These are phyloP conservation scores for Fonsecaea monophora DNA, from an alignment of 2,329 filamentous ascomycete genomes.

Conservation along the genomic window DNA sequence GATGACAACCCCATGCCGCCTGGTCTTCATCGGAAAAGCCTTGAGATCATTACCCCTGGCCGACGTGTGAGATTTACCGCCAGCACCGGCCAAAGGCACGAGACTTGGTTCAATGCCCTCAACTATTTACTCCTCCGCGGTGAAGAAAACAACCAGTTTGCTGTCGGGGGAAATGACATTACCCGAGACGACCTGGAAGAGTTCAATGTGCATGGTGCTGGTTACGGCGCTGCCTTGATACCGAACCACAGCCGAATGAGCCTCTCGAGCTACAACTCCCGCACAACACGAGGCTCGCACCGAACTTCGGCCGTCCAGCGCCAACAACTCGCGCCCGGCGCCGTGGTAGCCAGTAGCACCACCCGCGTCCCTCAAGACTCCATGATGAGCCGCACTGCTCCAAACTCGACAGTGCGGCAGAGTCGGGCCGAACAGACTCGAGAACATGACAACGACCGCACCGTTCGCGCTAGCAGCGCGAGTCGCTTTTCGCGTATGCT, in stretches of 20 bases:
- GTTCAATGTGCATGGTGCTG: slow-evolving; percentile 85
- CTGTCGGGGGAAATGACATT: slow-evolving; percentile 64
- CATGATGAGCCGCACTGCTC: slow-evolving; percentile 41
- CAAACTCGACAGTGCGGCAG: slow-evolving; percentile 32
- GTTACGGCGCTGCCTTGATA: slow-evolving; percentile 60
- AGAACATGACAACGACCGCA: slow-evolving; percentile 55
- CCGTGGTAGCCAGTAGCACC: slow-evolving; percentile 44
- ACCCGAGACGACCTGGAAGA: slow-evolving; percentile 71
- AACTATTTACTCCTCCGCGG: slow-evolving; percentile 88
- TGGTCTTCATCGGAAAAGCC: slow-evolving; percentile 90
- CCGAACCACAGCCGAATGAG: slow-evolving; percentile 59
- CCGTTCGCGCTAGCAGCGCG: slow-evolving; percentile 48
- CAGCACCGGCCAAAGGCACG: slow-evolving; percentile 88
- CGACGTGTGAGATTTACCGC: slow-evolving; percentile 93
- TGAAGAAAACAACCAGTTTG: slow-evolving; percentile 48
- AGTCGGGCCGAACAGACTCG: slow-evolving; percentile 51
- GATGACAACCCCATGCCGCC: slow-evolving; percentile 97
- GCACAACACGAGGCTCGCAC: slow-evolving; percentile 64
- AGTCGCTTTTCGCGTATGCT: slow-evolving; percentile 49
- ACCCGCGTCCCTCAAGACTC: slow-evolving; percentile 46
- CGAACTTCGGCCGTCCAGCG: slow-evolving; percentile 49
- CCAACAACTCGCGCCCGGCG: slow-evolving; percentile 47
- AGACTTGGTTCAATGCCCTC: slow-evolving; percentile 98
- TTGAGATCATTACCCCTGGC: slow-evolving; percentile 87
- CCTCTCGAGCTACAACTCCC: slow-evolving; percentile 80